These are phyloP conservation scores for Rhododendron williamsianum DNA, from an alignment of 148 eudicot genomes.

Conservation along the genomic window DNA sequence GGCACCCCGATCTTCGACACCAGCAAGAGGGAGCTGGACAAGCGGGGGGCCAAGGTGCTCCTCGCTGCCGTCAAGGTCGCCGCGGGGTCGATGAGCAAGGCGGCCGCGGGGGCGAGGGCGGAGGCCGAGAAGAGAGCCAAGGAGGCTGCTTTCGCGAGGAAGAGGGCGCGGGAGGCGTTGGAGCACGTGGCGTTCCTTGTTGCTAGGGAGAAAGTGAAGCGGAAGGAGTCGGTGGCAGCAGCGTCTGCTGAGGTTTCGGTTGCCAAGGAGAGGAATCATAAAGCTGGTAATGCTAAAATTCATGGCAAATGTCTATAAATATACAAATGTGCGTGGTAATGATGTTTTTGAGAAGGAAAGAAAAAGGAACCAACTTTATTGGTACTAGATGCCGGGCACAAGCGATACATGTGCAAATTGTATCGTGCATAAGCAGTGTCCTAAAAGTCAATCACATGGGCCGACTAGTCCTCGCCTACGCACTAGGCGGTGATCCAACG, in stretches of 20 bases:
- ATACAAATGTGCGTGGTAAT: neutral
- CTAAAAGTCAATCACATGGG: neutral
- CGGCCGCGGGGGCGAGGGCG: constrained; percentile 30
- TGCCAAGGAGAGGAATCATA: constrained; percentile 2
- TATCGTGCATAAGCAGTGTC: neutral
- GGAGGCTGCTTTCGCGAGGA: constrained; percentile 64
- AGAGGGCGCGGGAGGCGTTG: constrained; percentile 65
- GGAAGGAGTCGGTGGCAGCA: constrained; percentile 5
- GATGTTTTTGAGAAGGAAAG: neutral
- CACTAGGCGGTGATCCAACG: no score
- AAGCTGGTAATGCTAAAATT: neutral
- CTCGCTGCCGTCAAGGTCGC: constrained; percentile 73
- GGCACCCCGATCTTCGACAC: constrained; percentile 34
- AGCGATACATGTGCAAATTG: neutral
- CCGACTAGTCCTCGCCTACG: neutral
- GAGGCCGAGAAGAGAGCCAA: constrained; percentile 69
- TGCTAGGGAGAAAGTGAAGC: constrained; percentile 24
- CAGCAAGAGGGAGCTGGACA: constrained; percentile 33
- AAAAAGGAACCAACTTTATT: neutral
- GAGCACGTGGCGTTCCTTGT: constrained; percentile 37
- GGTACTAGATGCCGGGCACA: neutral
- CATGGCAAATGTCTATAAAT: neutral
- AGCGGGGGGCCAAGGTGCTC: constrained; percentile 38
- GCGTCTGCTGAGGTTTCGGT: constrained; percentile 12
- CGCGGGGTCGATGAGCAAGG: constrained; percentile 49